A percentile compares a stretch with the other conserved stretches of the same genome.
phyloP scores from a whole-genome alignment of 495 filamentous ascomycete genomes.

The Neurospora sp. region DNA sequence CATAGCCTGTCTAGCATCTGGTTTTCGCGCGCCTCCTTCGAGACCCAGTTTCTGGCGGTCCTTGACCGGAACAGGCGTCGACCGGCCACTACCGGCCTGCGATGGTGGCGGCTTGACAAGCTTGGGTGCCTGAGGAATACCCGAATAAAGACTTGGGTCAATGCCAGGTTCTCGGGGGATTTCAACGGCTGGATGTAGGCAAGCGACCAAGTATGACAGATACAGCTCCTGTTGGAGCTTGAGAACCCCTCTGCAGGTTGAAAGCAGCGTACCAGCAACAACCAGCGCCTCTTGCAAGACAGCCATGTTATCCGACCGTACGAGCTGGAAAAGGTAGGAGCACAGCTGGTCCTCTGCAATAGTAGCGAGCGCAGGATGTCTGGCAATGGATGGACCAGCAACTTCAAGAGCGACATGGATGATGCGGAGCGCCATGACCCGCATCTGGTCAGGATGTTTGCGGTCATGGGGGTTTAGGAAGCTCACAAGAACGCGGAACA shows the following conservation, averaged over 20 bases:
- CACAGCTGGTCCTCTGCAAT: conserved; percentile 91
- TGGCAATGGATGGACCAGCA: conserved; percentile 88
- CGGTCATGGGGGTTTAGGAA: conserved; percentile 86
- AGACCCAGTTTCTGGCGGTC: conserved; percentile 88
- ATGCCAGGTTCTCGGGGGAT: conserved; percentile 88
- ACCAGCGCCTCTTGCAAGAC: conserved; percentile 86
- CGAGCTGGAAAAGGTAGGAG: conserved; percentile 90
- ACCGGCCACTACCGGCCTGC: conserved; percentile 67
- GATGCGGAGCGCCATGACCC: conserved; percentile 93
- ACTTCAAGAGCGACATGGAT: conserved; percentile 97
- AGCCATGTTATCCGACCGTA: conserved; percentile 89
- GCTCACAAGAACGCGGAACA: conserved; percentile 92
- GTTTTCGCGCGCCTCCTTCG: conserved; percentile 84
- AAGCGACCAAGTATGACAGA: conserved; percentile 86
- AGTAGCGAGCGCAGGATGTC: conserved; percentile 78
- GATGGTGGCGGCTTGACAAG: conserved; percentile 73
- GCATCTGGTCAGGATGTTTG: conserved; percentile 86
- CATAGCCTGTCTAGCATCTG: conserved; percentile 95
- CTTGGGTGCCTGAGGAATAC: conserved; percentile 83
- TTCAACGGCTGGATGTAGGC: conserved; percentile 81
- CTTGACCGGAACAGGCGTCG: conserved; percentile 87
- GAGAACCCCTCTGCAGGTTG: conserved; percentile 82
- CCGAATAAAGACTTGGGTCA: conserved; percentile 83
- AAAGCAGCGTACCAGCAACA: conserved; percentile 80
- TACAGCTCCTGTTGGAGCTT: conserved; percentile 98